These are phyloP conservation scores for Gomphus bonarii DNA, from an alignment of 1,284 basidiomycete species.

Conservation along the genomic window DNA sequence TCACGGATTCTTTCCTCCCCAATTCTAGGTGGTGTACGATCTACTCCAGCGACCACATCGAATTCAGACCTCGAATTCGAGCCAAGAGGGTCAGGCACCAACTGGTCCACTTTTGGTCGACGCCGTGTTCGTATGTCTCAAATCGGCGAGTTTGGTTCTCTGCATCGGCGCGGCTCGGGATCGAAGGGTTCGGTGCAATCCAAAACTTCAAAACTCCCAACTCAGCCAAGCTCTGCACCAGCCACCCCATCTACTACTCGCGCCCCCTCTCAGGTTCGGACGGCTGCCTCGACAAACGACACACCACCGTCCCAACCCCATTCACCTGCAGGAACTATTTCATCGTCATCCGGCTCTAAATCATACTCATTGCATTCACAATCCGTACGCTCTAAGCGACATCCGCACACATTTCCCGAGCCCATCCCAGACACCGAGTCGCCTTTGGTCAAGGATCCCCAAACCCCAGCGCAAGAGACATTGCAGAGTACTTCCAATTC, in stretches of 20 bases:
- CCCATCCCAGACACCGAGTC: neutral
- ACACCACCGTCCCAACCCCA: neutral
- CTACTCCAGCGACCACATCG: neutral
- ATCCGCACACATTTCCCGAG: neutral
- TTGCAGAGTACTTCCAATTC: neutral
- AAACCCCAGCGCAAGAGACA: neutral
- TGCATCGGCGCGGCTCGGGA: neutral
- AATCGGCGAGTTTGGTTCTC: constrained; percentile 1
- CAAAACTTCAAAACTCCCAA: neutral
- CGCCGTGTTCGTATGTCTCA: neutral
- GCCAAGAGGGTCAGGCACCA: neutral
- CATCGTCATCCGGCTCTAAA: constrained; percentile 4
- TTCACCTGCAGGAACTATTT: constrained; percentile 1
- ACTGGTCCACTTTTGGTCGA: constrained; percentile 6
- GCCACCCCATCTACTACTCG: neutral
- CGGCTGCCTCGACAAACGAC: neutral
- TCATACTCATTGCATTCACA: constrained; percentile 1
- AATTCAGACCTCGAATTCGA: neutral
- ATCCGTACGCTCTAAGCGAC: neutral
- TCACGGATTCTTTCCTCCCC: constrained; percentile 5
- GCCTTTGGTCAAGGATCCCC: neutral
- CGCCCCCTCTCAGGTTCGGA: neutral
- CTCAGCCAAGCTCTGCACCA: neutral
- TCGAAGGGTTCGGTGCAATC: neutral
- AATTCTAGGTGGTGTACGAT: neutral